phyloP scores from a whole-genome alignment of 2,329 filamentous ascomycete species.

The Didymella arachidicola region DNA sequence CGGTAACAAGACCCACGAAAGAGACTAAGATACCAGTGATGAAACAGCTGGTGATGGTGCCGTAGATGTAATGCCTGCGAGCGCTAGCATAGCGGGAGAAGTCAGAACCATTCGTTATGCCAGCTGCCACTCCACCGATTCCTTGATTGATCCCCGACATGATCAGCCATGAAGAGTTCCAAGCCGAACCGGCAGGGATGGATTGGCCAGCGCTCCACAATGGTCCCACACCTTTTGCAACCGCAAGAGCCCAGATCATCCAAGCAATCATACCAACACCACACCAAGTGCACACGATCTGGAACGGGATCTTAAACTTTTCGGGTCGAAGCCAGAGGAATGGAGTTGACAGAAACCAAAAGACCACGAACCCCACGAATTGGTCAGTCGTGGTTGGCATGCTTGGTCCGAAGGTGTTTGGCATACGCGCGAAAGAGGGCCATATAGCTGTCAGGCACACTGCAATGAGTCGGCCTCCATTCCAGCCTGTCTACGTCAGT shows the following conservation, averaged over 20 bases:
- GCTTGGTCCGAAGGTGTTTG: slow-evolving; percentile 43
- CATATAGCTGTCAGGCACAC: slow-evolving; percentile 49
- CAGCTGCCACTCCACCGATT: slow-evolving; percentile 53
- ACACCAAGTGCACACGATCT: slow-evolving; percentile 55
- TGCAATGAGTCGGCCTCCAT: slow-evolving; percentile 44
- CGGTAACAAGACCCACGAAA: slow-evolving; percentile 54
- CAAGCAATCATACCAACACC: slow-evolving; percentile 55
- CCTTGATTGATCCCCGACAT: slow-evolving; percentile 57
- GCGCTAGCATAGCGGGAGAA: slow-evolving; percentile 55
- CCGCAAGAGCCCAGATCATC: slow-evolving; percentile 59
- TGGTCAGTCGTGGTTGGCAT: slow-evolving; percentile 49
- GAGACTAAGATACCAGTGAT: slow-evolving; percentile 54
- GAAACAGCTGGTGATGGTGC: slow-evolving; percentile 52
- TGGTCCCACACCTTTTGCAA: slow-evolving; percentile 55
- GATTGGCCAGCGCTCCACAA: slow-evolving; percentile 52
- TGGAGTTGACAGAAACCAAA: slow-evolving; percentile 50
- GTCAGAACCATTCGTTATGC: slow-evolving; percentile 55
- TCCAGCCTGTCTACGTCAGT: slow-evolving; percentile 42
- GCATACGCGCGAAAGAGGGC: slow-evolving; percentile 48
- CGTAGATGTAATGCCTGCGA: slow-evolving; percentile 50
- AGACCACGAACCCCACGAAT: slow-evolving; percentile 47
- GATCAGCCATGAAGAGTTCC: slow-evolving; percentile 56
- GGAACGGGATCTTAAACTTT: slow-evolving; percentile 59
- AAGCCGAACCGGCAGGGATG: slow-evolving; percentile 48
- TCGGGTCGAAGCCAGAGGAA: slow-evolving; percentile 61